These are phyloP conservation scores for Backusella mclennaniae DNA, from an alignment of 192 early-diverging fungal genomes.

Conservation along the genomic window DNA sequence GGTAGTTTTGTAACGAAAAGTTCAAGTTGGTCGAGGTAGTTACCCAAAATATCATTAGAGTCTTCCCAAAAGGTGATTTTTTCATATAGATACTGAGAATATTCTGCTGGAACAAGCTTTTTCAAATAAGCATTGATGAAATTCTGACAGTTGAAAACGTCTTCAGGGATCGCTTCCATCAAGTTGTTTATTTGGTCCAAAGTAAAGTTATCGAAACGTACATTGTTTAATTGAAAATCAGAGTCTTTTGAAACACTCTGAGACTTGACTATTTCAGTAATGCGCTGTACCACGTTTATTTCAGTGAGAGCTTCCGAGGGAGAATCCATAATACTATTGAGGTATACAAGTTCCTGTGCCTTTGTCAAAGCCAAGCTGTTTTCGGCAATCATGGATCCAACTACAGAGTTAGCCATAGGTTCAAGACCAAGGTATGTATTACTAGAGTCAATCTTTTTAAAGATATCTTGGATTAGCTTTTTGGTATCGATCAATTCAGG, in stretches of 20 bases:
- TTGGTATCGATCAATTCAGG: slow-evolving; percentile 1
- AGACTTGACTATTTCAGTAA: neutral
- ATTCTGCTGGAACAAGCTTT: slow-evolving; percentile 2
- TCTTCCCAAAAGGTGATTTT: slow-evolving; percentile 10
- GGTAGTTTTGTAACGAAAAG: slow-evolving; percentile 4
- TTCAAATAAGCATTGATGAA: slow-evolving; percentile 13
- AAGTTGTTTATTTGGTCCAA: slow-evolving; percentile 14
- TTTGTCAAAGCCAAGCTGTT: neutral
- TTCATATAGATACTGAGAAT: neutral
- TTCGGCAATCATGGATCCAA: neutral
- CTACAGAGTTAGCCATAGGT: neutral
- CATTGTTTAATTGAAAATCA: neutral
- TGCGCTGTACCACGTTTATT: neutral
- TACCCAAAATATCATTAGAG: neutral
- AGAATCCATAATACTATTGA: neutral
- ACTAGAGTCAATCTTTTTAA: neutral
- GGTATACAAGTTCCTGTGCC: neutral
- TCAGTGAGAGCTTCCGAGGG: neutral
- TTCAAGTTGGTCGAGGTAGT: neutral
- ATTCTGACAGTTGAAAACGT: neutral
- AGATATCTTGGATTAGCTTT: neutral
- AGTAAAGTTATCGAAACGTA: slow-evolving; percentile 2
- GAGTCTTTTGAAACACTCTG: neutral
- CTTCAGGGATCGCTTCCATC: slow-evolving; percentile 4
- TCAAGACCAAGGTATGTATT: neutral